Base-by-base conservation (phyloP, 768 basidiomycete species). In the Sarcomyxa edulis region DNA sequence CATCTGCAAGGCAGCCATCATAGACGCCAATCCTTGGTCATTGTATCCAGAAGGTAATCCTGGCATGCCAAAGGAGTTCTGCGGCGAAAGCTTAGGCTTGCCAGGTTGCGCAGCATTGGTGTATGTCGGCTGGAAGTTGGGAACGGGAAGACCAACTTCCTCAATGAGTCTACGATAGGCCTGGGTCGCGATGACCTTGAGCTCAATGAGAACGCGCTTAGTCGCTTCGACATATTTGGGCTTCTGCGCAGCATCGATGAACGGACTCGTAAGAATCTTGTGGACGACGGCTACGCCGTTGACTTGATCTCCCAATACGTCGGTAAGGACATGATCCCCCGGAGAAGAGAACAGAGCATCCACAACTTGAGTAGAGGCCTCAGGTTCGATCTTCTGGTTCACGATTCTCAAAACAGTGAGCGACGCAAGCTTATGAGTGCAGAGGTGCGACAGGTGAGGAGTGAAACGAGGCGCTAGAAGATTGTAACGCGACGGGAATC, bases 341-440 rank as follows among this genome's bases (percentile, higher is more conserved):
- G 83, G 81, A 0, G 91, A 92, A n/a, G 77, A 76, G 69, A 98
- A 96, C 47, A 99, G 65, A 2, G 91, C 86, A 35, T 92, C 83
- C 42, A 95, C 81, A 37, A 98, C 82, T 48, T 88, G 84, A 33
- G 67, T 71, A 14, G 90, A 88, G 10, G 96, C 95, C 29, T 88
- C 78, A 0, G 86, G 83, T 56, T 98, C 96, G 18, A 84, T 82
- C 62, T 89, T 91, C 63, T 99, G 96, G 55, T 98, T 97, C 59
- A 98, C 84, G 50, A 99, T 91, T 56, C 94, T 76, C 47, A 99
- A 71, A 27, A 98, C 92, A 1, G 93, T 95, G 48, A 94, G 71
- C 2, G 93, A 96, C 0, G 96, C 95, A 51, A 99, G 62, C 62
- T 98, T 98, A 70, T 99, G 96, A 3, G 92, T 96, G 69, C 94